Base-by-base conservation (phyloP, 371 early-diverging fungal species). In the Mortierella sp. region DNA sequence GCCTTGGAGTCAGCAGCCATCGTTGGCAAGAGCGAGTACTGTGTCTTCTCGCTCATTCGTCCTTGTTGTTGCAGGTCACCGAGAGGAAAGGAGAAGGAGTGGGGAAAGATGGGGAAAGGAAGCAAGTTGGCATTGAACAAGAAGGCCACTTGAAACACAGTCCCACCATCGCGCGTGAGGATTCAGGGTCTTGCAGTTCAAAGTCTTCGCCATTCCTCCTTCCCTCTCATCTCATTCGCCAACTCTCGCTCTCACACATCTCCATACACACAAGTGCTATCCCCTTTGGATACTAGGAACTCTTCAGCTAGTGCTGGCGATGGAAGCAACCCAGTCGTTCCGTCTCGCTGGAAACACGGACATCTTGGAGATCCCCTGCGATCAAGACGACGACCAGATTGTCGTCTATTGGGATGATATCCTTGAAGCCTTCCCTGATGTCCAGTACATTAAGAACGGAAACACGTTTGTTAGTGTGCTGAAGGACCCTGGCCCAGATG, bases 41-140 rank as follows among this genome's bases (percentile, higher is more conserved):
- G 19, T 25, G 47, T 47, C 17, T 72, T 72, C 62, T 61, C 67
- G 39, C 67, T 66, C 72, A 72, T 71, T 12, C 48, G 22, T 22
- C 50, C 21, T 49, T 25, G n/a, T n/a, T n/a, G n/a, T n/a, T n/a
- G 8, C n/a, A 1, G 44, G 7, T n/a, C 22, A 12, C 25, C n/a
- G 31, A 17, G 14, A 39, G 17, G 34, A 5, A 14, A 16, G 31
- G 39, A 24, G 25, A 25, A 7, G 22, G 22, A 14, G 39, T 14
- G 16, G 19, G n/a, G n/a, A n/a, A n/a, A n/a, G n/a, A n/a, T n/a
- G n/a, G n/a, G n/a, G n/a, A n/a, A n/a, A n/a, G n/a, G n/a, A n/a
- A n/a, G n/a, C n/a, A n/a, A n/a, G n/a, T n/a, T n/a, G n/a, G n/a
- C n/a, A n/a, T n/a, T n/a, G n/a, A n/a, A n/a, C n/a, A n/a, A n/a